phyloP scores from a whole-genome alignment of 2,329 filamentous ascomycete genomes.

The Anthostomella pinea region DNA sequence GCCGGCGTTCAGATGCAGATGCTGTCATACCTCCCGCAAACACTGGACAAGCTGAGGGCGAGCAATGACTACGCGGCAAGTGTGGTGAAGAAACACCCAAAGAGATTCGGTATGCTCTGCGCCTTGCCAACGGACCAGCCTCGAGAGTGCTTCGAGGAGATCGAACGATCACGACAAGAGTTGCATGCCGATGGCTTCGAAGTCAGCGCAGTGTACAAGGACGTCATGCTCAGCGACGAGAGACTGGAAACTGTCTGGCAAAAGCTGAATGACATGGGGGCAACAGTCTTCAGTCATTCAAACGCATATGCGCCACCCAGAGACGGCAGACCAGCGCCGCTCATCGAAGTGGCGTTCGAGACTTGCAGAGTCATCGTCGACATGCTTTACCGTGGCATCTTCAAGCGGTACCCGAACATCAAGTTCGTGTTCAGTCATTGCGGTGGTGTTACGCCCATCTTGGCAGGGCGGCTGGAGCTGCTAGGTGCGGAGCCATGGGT shows the following conservation, averaged over 20 bases:
- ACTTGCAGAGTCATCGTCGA: neutral
- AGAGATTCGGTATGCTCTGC: conserved; percentile 1
- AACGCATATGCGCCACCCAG: neutral
- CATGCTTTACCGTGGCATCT: conserved; percentile 5
- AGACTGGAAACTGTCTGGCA: conserved; percentile 1
- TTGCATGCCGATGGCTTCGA: conserved; percentile 3
- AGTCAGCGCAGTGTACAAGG: neutral
- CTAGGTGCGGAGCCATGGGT: neutral
- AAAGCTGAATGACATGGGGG: neutral
- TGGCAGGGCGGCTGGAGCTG: neutral
- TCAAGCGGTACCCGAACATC: neutral
- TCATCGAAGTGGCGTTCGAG: conserved; percentile 6
- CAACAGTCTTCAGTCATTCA: conserved; percentile 1
- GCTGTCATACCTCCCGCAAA: conserved; percentile 1
- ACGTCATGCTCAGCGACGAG: neutral
- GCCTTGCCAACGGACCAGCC: conserved; percentile 4
- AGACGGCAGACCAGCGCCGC: neutral
- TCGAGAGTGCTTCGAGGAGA: neutral
- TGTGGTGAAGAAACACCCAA: neutral
- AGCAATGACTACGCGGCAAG: conserved; percentile 2
- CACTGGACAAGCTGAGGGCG: neutral
- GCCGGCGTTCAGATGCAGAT: conserved; percentile 2
- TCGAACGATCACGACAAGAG: neutral
- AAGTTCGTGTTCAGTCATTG: conserved; percentile 1
- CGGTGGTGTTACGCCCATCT: conserved; percentile 1